A percentile compares a stretch with the other conserved stretches of the same genome.
Evolutionary conservation across 2,329 filamentous ascomycete genomes (phyloP).

Genomic region (Elsinoe necatrix): DNA sequence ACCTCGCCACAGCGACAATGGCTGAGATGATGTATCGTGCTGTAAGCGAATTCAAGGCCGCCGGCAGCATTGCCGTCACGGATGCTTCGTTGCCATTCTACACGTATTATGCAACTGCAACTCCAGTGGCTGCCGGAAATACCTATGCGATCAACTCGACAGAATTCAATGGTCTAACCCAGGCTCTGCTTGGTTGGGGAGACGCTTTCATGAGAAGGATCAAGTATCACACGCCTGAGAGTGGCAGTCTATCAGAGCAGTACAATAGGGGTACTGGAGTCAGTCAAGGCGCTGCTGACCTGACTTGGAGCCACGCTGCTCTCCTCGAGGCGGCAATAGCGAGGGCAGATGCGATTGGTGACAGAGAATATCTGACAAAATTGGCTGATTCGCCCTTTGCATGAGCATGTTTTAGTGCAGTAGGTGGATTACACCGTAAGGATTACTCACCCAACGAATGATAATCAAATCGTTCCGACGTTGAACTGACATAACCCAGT

Average conservation of each 20-base stretch:
- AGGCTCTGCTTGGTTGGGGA: constrained; percentile 27
- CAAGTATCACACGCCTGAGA: constrained; percentile 26
- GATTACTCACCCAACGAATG: no score
- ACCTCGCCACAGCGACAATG: constrained; percentile 28
- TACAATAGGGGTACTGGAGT: constrained; percentile 26
- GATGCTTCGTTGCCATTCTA: constrained; percentile 28
- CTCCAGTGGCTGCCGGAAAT: constrained; percentile 19
- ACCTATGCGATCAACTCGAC: constrained; percentile 23
- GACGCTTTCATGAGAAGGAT: constrained; percentile 29
- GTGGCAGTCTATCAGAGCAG: constrained; percentile 26
- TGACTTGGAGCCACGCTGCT: constrained; percentile 31
- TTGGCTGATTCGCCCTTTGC: constrained; percentile 21
- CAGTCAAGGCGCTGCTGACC: constrained; percentile 25
- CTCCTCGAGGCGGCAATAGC: constrained; percentile 27
- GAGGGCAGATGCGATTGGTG: constrained; percentile 21
- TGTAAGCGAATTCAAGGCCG: constrained; percentile 19
- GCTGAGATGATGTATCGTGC: constrained; percentile 27
- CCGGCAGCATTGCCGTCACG: constrained; percentile 23
- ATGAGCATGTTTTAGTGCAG: no score
- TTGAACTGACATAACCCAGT: no score
- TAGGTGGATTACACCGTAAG: no score
- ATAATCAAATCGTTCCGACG: no score
- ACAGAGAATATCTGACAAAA: constrained; percentile 20
- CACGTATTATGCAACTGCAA: constrained; percentile 27
- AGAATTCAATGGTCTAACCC: constrained; percentile 22